These are phyloP conservation scores for Aquilaria agallochum DNA, from an alignment of 441 rosid genomes.

Conservation along the genomic window DNA sequence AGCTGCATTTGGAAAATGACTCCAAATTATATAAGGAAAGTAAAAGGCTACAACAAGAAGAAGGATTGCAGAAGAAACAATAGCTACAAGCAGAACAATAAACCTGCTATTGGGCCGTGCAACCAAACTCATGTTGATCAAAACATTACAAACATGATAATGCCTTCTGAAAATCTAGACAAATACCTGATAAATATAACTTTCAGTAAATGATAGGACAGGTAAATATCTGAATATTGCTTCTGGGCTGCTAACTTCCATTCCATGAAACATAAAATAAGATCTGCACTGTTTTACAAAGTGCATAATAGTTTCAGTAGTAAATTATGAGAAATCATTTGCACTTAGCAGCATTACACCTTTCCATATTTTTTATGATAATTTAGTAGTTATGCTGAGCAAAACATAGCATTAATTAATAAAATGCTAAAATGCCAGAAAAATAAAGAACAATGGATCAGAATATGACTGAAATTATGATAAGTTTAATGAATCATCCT, in stretches of 20 bases:
- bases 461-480: too few species aligned
- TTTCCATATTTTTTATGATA: too few species aligned
- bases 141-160: neutral
- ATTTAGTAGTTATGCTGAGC: too few species aligned
- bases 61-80: conserved; percentile 2
- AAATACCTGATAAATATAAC: conserved; percentile 82
- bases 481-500: too few species aligned
- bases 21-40: conserved; percentile 3
- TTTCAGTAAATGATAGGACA: conserved; percentile 66
- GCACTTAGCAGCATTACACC: too few species aligned
- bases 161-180: conserved; percentile 5
- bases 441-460: too few species aligned
- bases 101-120: neutral
- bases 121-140: neutral
- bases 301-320: neutral
- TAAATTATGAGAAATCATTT: neutral
- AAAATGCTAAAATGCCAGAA: too few species aligned
- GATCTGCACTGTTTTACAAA: conserved; percentile 68
- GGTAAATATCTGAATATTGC: conserved; percentile 68
- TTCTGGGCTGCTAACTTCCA: conserved; percentile 56
- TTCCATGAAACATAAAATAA: conserved; percentile 85
- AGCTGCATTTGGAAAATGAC: conserved; percentile 42
- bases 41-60: conserved; percentile 5
- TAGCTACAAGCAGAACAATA: conserved; percentile 1
- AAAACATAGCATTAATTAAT: too few species aligned